phyloP scores from a whole-genome alignment of 176 grass and related monocot genomes.

The Chrysopogon serrulatus region DNA sequence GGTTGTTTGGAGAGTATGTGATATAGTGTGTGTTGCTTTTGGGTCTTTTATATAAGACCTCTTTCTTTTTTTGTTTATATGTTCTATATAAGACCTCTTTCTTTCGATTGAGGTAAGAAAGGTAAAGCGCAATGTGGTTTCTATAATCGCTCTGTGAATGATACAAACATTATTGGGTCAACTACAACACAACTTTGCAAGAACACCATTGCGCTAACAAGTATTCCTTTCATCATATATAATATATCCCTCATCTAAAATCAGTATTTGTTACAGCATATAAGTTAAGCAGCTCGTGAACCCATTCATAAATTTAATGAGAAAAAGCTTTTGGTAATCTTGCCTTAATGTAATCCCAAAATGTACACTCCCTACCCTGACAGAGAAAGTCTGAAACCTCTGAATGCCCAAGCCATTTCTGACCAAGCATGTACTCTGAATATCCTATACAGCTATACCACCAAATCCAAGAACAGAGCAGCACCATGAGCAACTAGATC shows the following conservation, averaged over 20 bases:
- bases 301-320: not conserved
- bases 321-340: not conserved
- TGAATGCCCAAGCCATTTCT: not conserved
- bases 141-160: not conserved
- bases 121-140: no score
- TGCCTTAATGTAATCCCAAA: not conserved
- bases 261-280: not conserved
- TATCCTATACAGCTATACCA: not conserved
- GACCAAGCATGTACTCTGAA: not conserved
- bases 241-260: not conserved
- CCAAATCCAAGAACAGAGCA: not conserved
- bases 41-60: no score
- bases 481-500: not conserved
- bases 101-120: no score
- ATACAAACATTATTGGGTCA: not conserved
- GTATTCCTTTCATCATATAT: not conserved
- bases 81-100: no score
- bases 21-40: no score
- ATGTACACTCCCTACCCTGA: conserved; percentile 10
- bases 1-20: no score
- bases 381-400: not conserved
- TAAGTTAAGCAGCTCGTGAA: not conserved
- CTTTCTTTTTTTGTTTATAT: no score
- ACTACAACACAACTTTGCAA: not conserved
- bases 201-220: not conserved